Evolutionary conservation across 163 green algal species (phyloP).

Genomic region (Coccomyxa subellipsoidea): DNA sequence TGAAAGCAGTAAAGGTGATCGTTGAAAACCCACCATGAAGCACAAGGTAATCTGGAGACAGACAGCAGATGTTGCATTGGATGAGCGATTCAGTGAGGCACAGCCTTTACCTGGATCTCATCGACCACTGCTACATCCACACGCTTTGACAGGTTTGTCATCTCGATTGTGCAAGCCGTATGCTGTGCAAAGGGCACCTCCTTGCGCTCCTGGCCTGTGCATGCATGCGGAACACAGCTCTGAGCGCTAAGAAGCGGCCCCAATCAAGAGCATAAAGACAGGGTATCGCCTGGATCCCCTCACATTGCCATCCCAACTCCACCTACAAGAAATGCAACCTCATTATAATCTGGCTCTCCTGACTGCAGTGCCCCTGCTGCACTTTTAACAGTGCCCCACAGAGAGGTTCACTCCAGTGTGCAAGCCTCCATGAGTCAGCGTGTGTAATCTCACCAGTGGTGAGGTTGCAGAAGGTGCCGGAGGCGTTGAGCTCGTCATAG

Average conservation of each 20-base stretch:
- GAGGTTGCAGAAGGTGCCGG: conserved; percentile 48
- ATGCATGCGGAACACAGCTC: not conserved
- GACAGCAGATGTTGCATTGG: no score
- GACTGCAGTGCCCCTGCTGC: not conserved
- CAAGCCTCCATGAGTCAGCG: no score
- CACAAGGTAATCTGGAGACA: no score
- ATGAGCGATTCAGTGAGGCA: no score
- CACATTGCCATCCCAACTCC: no score
- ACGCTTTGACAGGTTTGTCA: conserved; percentile 47
- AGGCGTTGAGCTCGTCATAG: conserved; percentile 51
- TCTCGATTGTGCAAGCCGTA: conserved; percentile 82
- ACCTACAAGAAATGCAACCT: no score
- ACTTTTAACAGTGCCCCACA: not conserved
- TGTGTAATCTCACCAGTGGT: conserved; percentile 39
- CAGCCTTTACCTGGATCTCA: conserved; percentile 81
- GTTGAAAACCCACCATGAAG: no score
- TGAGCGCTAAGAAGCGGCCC: not conserved
- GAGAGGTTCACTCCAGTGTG: no score
- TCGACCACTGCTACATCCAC: conserved; percentile 90
- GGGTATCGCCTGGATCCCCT: no score
- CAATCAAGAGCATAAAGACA: not conserved
- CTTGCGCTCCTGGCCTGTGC: conserved; percentile 65
- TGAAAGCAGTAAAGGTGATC: no score
- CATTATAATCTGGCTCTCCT: no score
- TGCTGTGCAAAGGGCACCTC: conserved; percentile 58